These are phyloP conservation scores for Termitomyces sp. DNA, from an alignment of 768 basidiomycete species.

Conservation along the genomic window DNA sequence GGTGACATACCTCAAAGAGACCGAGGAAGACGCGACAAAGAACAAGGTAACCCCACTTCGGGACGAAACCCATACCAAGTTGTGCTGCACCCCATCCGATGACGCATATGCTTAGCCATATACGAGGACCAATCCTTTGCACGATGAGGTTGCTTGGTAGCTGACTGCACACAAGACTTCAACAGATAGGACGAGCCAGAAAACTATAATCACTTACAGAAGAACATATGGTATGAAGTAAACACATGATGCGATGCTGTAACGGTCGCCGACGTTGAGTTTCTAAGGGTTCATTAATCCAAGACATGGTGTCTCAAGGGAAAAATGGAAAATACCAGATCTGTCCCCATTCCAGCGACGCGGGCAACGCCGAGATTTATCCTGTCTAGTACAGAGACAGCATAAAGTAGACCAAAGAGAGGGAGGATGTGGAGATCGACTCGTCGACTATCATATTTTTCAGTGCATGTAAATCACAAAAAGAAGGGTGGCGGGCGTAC, in stretches of 20 bases:
- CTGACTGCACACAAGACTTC: constrained; percentile 23
- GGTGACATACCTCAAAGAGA: constrained; percentile 30
- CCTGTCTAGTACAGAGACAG: constrained; percentile 28
- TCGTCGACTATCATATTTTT: constrained; percentile 12
- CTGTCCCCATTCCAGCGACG: constrained; percentile 28
- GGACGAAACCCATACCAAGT: constrained; percentile 38
- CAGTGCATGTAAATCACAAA: not conserved
- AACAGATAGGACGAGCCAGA: not conserved
- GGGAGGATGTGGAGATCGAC: constrained; percentile 30
- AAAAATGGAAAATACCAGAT: constrained; percentile 18
- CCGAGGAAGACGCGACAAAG: constrained; percentile 36
- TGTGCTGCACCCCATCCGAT: constrained; percentile 37
- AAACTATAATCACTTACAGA: constrained; percentile 21
- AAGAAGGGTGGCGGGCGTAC: not conserved
- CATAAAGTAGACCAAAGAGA: constrained; percentile 27
- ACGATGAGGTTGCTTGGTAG: constrained; percentile 39
- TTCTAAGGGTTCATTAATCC: constrained; percentile 13
- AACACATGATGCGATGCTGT: constrained; percentile 32
- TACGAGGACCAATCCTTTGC: constrained; percentile 33
- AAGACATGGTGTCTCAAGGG: not conserved
- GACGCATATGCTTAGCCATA: constrained; percentile 34
- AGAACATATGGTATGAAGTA: constrained; percentile 40
- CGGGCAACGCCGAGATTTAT: constrained; percentile 28
- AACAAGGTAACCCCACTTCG: constrained; percentile 31
- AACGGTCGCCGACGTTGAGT: constrained; percentile 27